Evolutionary conservation across 2,329 filamentous ascomycete genomes (phyloP).

Genomic region (Calonectria hongkongensis): DNA sequence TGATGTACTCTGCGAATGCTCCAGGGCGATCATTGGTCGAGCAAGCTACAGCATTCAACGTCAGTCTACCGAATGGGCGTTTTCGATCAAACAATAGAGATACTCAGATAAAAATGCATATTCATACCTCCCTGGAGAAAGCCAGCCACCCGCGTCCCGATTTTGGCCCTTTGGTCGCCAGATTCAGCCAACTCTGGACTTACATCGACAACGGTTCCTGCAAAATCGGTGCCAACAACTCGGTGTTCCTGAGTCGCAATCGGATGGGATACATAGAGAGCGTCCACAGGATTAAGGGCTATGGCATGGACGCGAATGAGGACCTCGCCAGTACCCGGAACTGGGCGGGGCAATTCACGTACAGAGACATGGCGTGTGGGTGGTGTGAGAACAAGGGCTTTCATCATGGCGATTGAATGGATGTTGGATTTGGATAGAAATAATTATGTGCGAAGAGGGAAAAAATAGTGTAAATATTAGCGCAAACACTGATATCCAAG

Average conservation of each 20-base stretch:
- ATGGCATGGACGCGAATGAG: slow-evolving; percentile 52
- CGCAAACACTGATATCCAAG: too few species aligned
- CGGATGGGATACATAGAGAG: slow-evolving; percentile 60
- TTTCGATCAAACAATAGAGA: background rate
- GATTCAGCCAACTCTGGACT: slow-evolving; percentile 37
- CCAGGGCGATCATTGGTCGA: slow-evolving; percentile 64
- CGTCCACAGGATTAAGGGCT: slow-evolving; percentile 55
- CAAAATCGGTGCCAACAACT: slow-evolving; percentile 64
- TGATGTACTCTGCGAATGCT: slow-evolving; percentile 66
- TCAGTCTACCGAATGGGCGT: background rate
- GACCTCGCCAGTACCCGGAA: slow-evolving; percentile 43
- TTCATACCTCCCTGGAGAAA: slow-evolving; percentile 63
- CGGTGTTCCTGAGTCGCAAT: slow-evolving; percentile 56
- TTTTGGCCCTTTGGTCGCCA: slow-evolving; percentile 43
- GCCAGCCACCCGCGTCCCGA: slow-evolving; percentile 61
- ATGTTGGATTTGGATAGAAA: too few species aligned
- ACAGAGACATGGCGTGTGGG: slow-evolving; percentile 27
- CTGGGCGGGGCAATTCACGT: slow-evolving; percentile 44
- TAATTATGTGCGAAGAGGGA: too few species aligned
- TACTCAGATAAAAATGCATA: background rate
- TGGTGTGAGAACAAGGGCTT: slow-evolving; percentile 49
- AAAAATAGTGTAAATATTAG: background rate
- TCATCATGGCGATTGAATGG: slow-evolving; percentile 44
- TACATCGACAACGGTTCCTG: slow-evolving; percentile 57
- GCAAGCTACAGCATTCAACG: slow-evolving; percentile 53